phyloP scores from a whole-genome alignment of 345 rosid genomes.

The Viola odorata region DNA sequence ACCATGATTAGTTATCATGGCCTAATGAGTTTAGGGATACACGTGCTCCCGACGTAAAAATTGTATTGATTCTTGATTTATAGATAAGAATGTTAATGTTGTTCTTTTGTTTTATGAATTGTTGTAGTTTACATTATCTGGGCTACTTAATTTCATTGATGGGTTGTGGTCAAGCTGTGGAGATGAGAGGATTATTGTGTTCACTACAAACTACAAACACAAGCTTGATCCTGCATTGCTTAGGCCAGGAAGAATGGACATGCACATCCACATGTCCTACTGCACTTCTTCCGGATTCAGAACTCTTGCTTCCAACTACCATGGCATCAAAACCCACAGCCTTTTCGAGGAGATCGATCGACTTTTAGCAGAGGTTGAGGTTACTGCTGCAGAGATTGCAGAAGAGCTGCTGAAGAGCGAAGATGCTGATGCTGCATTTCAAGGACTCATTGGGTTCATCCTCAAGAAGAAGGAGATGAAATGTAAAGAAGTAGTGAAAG shows the following conservation, averaged over 20 bases:
- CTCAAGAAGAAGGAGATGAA: neutral
- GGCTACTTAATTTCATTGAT: slow-evolving; percentile 25
- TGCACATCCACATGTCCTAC: slow-evolving; percentile 16
- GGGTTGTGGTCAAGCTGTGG: slow-evolving; percentile 32
- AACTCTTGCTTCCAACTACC: slow-evolving; percentile 13
- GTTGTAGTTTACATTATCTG: slow-evolving; percentile 19
- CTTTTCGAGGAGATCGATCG: slow-evolving; percentile 3
- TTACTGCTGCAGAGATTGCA: slow-evolving; percentile 17
- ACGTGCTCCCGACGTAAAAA: too few species aligned
- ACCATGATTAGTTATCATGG: too few species aligned
- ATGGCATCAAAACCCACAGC: neutral
- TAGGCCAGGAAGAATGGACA: slow-evolving; percentile 28
- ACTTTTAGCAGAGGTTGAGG: slow-evolving; percentile 1
- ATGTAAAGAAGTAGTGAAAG: too few species aligned
- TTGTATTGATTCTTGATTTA: too few species aligned
- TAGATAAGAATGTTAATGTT: too few species aligned
- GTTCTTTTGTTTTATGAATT: too few species aligned
- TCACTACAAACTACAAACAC: slow-evolving; percentile 23
- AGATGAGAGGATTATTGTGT: slow-evolving; percentile 24
- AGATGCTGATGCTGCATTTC: slow-evolving; percentile 10
- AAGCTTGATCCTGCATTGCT: slow-evolving; percentile 22
- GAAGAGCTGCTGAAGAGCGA: slow-evolving; percentile 15
- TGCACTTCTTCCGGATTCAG: slow-evolving; percentile 14
- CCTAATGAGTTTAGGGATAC: too few species aligned
- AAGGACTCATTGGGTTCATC: slow-evolving; percentile 20